Base-by-base conservation (phyloP, 176 grass and related monocot species). In the Luzula sylvatica region DNA sequence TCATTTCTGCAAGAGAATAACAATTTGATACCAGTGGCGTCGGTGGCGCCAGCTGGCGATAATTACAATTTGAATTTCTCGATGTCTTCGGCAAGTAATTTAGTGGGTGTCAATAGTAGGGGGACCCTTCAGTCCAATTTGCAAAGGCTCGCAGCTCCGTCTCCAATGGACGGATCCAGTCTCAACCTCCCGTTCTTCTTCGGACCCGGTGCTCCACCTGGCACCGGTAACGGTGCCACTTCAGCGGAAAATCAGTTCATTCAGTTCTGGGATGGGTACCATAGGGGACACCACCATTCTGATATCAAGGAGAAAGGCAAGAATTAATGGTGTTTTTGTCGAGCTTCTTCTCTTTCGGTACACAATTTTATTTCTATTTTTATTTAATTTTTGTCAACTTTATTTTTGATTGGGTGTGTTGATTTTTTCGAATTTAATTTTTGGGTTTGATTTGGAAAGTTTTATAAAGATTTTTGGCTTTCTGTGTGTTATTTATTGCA, bases 41-140 rank as follows among this genome's bases (percentile, higher is more conserved):
- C 69, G 0, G 26, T 69, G 14, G 15, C 65, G 47, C 19, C 75
- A 11, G 61, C 79, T 28, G 53, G 53, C 21, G 82, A 67, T 21
- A 78, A 87, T 60, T 86, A 86, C 63, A 94, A 52, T 69, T 79
- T 87, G 67, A 66, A 79, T 67, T 87, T 87, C 72, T 87, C 82
- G 23, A 87, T 87, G 41, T 70, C 78, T 21, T 87, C 82, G 7
- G 5, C 30, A 35, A 35, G 9, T 35, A 64, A 64, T 64, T 64
- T 64, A 32, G 32, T 80, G 61, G 87, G 82, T 74, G 68, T 73
- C 87, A 82, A 54, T 46, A 35, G 30, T 35, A 94, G 87, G 87
- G 82, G 87, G 78, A 76, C 87, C 87, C 87, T 94, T 94, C 87
- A 87, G 87, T 94, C 87, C 87, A 94, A 94, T 87, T 87, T 76